Conservation (phyloP, 2,329 filamentous ascomycete species). For the Pseudofabraea citricarpa region DNA sequence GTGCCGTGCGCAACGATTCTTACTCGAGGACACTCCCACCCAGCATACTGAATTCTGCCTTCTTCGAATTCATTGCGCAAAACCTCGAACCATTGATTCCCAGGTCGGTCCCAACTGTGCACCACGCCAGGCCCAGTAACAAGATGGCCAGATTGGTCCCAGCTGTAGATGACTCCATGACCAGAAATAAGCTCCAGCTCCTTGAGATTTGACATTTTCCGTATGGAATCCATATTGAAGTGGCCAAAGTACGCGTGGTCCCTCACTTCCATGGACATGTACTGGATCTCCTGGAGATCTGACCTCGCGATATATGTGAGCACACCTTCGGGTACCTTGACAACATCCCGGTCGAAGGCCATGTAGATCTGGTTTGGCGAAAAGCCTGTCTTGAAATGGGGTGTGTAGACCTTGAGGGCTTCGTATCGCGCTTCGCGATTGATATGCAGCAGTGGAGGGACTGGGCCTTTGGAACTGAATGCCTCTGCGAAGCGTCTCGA, state of each 20-base stretch:
- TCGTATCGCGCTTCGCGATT: constrained; percentile 23
- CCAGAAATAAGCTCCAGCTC: constrained; percentile 14
- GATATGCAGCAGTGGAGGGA: constrained; percentile 23
- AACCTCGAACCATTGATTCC: constrained; percentile 5
- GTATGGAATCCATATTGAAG: constrained; percentile 20
- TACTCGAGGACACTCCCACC: constrained; percentile 21
- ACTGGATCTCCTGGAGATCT: constrained; percentile 12
- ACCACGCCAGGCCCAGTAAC: constrained; percentile 1
- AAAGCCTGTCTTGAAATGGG: constrained; percentile 9
- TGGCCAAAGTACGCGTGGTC: constrained; percentile 22
- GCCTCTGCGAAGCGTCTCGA: constrained; percentile 6
- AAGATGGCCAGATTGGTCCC: constrained; percentile 12
- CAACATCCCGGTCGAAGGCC: constrained; percentile 13
- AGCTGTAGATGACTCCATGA: constrained; percentile 2
- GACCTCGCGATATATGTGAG: constrained; percentile 12
- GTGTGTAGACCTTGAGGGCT: constrained; percentile 10
- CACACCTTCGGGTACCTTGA: constrained; percentile 13
- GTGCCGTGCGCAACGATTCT: constrained; percentile 12
- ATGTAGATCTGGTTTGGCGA: constrained; percentile 16
- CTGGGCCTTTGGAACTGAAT: constrained; percentile 16
- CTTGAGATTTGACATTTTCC: constrained; percentile 16
- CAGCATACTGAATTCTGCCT: constrained; percentile 11
- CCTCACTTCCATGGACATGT: constrained; percentile 15
- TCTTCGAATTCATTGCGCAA: constrained; percentile 16
- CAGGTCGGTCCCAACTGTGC: constrained; percentile 4